A percentile compares a stretch with the other conserved stretches of the same genome.
phyloP scores from a whole-genome alignment of 179 eudicot species.

The Actinidia arguta region DNA sequence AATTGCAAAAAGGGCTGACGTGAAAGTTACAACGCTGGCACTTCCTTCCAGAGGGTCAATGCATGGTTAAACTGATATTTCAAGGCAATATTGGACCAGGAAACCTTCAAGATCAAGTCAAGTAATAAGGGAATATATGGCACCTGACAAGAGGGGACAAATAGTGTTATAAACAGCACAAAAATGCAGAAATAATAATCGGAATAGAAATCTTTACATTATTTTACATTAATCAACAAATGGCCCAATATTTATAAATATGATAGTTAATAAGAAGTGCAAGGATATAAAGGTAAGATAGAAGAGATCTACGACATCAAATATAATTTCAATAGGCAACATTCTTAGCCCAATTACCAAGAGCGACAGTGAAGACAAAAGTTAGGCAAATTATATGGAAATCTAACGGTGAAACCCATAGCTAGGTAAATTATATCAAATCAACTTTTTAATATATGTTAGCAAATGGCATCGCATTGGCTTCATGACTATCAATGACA shows the following conservation, averaged over 20 bases:
- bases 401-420: background rate
- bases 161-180: background rate
- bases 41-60: background rate
- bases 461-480: background rate
- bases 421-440: background rate
- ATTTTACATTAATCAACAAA: background rate
- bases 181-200: background rate
- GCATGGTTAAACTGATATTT: background rate
- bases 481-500: background rate
- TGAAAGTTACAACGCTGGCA: background rate
- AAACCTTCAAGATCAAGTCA: background rate
- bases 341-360: background rate
- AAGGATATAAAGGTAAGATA: background rate
- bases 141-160: conserved; percentile 4
- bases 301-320: background rate
- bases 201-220: background rate
- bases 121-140: background rate
- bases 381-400: conserved; percentile 6
- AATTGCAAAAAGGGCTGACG: background rate
- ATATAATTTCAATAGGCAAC: background rate
- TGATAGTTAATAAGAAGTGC: background rate
- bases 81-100: background rate
- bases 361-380: background rate
- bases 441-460: background rate
- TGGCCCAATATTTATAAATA: background rate